Base-by-base conservation (phyloP, 331 rosid species). In the Quercus phellos region DNA sequence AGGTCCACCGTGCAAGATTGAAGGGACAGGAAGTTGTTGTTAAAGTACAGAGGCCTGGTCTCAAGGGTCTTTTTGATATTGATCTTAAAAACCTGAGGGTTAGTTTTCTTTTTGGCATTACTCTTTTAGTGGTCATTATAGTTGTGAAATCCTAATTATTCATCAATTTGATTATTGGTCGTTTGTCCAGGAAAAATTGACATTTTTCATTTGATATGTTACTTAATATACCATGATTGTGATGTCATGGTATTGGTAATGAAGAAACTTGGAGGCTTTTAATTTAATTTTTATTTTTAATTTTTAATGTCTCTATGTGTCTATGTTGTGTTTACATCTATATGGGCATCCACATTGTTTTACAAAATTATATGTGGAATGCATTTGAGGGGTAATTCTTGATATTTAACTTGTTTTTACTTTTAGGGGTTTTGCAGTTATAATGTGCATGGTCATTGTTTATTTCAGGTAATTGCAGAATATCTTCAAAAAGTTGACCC, bases 41-140 rank as follows among this genome's bases (percentile, higher is more conserved):
- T 72, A 95, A 95, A 91, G 99, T 95, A 74, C 99, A 95, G 86
- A 90, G 99, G 88, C 99, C 99, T 80, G 97, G 99, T 80, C 90
- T 95, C 54, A 95, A 95, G 90, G 97, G 53, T 78, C 98, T 95
- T 79, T 95, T 95, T 89, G 96, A 95, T 80, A 91, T 95, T 7
- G 99, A 95, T 86, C 97, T 95, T 26, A 95, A 93, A 84, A 95
- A 95, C 78, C 90, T 95, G 80, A 95, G 99, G 98, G 99, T 95
- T 82, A 79, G 98, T 90, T 79, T 53, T 59, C 61, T 77, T 51
- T 58, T 76, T 38, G 70, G 35, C 73, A 71, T 22, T 46, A 24
- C 10, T 71, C 14, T 32, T 32, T 68, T 50, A 4, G 58, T 34
- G 73, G 59, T 55, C 53, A 9, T 3, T 55, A 55, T 70, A 19